A percentile compares a stretch with the other conserved stretches of the same genome.
Evolutionary conservation across 306 rosid species (phyloP).

Genomic region (Rosa chinensis): DNA sequence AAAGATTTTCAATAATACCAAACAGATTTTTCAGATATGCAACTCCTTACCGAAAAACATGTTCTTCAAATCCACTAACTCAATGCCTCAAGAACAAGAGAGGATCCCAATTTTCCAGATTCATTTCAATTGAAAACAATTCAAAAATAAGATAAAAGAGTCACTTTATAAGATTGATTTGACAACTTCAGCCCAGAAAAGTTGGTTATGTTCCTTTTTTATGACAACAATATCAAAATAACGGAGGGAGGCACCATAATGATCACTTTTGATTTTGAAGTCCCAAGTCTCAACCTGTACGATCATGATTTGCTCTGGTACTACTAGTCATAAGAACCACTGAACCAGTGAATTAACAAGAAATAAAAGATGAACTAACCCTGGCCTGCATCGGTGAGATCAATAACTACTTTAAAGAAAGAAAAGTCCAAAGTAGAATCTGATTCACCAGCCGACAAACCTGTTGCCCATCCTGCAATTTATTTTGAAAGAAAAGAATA

Average conservation of each 20-base stretch:
- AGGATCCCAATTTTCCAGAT: not conserved
- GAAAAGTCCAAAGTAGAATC: slow-evolving; percentile 61
- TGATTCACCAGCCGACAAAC: slow-evolving; percentile 75
- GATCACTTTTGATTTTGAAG: not conserved
- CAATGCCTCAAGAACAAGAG: not conserved
- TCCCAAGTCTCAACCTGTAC: not conserved
- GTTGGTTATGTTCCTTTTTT: not conserved
- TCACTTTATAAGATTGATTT: not conserved
- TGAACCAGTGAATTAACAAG: not conserved
- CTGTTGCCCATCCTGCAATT: slow-evolving; percentile 89
- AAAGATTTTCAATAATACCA: not conserved
- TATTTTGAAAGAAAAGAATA: slow-evolving; percentile 4
- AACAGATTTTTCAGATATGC: not conserved
- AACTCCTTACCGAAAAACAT: not conserved
- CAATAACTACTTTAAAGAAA: slow-evolving; percentile 76
- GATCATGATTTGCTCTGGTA: not conserved
- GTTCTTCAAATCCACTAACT: not conserved
- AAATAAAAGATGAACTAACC: slow-evolving; percentile 46
- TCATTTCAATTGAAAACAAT: not conserved
- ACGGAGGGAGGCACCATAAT: not conserved
- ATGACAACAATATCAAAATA: not conserved
- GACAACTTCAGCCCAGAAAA: not conserved
- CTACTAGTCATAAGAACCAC: not conserved
- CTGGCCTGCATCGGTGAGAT: slow-evolving; percentile 89
- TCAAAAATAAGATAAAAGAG: not conserved